Conservation (phyloP, 202 grass and related monocot species). For the Sporobolus alterniflorus region DNA sequence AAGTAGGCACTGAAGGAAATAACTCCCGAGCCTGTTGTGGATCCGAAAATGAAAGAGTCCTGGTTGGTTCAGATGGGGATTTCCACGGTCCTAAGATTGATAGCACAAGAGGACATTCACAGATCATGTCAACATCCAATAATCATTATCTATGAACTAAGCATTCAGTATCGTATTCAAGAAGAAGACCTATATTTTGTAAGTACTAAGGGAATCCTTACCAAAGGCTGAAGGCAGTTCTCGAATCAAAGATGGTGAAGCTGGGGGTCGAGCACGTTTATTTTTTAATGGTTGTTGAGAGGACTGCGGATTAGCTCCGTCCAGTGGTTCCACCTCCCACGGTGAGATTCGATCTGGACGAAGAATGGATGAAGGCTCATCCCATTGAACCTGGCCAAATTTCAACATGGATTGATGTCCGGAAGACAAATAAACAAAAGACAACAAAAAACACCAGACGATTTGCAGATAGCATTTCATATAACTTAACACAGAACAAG, state of each 20-base stretch:
- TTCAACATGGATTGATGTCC: constrained; percentile 29
- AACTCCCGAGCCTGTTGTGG: constrained; percentile 48
- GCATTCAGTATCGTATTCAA: constrained; percentile 3
- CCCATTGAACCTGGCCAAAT: constrained; percentile 92
- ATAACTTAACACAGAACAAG: constrained; percentile 6
- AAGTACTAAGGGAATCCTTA: constrained; percentile 34
- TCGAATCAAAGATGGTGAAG: constrained; percentile 54
- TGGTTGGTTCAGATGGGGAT: constrained; percentile 54
- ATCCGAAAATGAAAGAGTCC: constrained; percentile 67
- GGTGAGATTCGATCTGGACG: constrained; percentile 84
- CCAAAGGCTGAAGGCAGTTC: constrained; percentile 61
- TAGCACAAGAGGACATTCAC: constrained; percentile 27
- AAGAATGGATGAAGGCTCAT: constrained; percentile 83
- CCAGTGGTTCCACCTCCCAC: constrained; percentile 89
- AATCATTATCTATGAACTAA: constrained; percentile 11
- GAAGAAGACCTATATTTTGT: background rate
- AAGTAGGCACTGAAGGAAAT: constrained; percentile 47
- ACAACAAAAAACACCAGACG: background rate
- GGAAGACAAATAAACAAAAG: constrained; percentile 18
- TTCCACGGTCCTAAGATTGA: constrained; percentile 76
- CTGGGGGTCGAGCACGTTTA: constrained; percentile 68
- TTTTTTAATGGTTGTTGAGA: constrained; percentile 58
- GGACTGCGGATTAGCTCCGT: constrained; percentile 48
- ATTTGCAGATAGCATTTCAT: background rate
- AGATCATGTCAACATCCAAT: constrained; percentile 3